Conservation (phyloP, 306 rosid species). For the Oxytropis ochrocephala region DNA sequence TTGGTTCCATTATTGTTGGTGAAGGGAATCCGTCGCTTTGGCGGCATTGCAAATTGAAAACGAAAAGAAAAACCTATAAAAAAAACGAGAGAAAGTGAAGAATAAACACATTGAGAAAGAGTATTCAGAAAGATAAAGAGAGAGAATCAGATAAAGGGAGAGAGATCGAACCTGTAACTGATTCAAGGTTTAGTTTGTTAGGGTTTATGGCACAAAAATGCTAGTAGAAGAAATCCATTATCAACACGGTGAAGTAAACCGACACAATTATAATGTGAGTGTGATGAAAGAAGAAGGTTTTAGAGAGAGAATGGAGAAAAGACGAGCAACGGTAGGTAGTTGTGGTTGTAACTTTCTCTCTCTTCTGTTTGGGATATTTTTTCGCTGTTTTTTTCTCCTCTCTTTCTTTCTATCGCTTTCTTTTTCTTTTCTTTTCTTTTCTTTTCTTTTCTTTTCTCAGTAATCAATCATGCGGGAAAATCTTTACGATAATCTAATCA, state of each 20-base stretch:
- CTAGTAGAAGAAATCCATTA: conserved; percentile 28
- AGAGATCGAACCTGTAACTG: neutral
- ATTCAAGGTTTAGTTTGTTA: neutral
- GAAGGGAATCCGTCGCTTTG: conserved; percentile 39
- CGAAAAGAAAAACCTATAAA: conserved; percentile 15
- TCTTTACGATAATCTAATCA: neutral
- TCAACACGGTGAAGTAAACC: neutral
- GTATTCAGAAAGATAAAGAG: neutral
- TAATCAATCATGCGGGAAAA: neutral
- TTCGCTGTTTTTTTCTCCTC: neutral
- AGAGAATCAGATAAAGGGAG: neutral
- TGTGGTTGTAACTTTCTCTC: neutral
- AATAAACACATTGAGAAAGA: neutral
- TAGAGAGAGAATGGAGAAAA: neutral
- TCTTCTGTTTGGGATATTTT: neutral
- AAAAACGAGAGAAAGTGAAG: neutral
- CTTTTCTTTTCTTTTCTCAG: neutral
- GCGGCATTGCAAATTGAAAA: conserved; percentile 45
- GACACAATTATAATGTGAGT: neutral
- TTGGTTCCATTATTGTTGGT: conserved; percentile 42
- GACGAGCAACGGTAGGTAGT: neutral
- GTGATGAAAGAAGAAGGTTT: no score
- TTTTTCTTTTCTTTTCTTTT: neutral
- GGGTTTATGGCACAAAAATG: neutral
- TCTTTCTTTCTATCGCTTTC: conserved; percentile 20